phyloP scores from a whole-genome alignment of 2,329 filamentous ascomycete species.

The Penicillium corylophilum region DNA sequence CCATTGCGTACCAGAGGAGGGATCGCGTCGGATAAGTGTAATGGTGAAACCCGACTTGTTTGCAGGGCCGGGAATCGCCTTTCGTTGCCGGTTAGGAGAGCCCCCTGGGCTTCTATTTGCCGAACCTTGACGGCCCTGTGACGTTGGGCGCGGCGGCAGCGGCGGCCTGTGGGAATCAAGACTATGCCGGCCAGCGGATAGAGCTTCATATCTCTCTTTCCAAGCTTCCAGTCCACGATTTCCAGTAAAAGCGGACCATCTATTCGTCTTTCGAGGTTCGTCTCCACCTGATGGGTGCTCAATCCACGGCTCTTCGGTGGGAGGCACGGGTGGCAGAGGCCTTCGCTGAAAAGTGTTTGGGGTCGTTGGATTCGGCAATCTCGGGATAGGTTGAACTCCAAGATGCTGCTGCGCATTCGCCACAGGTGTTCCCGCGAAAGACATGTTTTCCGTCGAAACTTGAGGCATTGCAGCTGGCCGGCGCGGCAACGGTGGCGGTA shows the following conservation, averaged over 20 bases:
- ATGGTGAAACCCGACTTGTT: conserved; percentile 37
- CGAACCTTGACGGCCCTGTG: conserved; percentile 18
- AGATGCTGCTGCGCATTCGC: conserved; percentile 7
- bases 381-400: neutral
- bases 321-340: conserved; percentile 30
- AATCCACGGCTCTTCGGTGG: conserved; percentile 22
- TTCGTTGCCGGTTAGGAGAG: conserved; percentile 23
- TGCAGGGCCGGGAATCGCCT: conserved; percentile 6
- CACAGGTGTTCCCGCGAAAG: conserved; percentile 18
- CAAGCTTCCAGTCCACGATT: conserved; percentile 21
- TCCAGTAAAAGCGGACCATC: conserved; percentile 33
- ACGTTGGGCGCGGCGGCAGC: conserved; percentile 22
- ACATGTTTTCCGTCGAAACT: conserved; percentile 22
- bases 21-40: conserved; percentile 72
- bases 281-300: conserved; percentile 7
- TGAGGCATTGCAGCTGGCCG: conserved; percentile 19
- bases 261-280: conserved; percentile 19
- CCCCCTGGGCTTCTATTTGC: conserved; percentile 29
- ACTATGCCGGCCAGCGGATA: conserved; percentile 28
- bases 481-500: conserved; percentile 20
- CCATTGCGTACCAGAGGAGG: conserved; percentile 68
- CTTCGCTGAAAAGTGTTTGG: conserved; percentile 15
- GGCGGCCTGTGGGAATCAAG: conserved; percentile 29
- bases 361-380: neutral
- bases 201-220: conserved; percentile 26